A percentile compares a stretch with the other conserved stretches of the same genome.
phyloP scores from a whole-genome alignment of 345 rosid species.

The Gossypium bickii region DNA sequence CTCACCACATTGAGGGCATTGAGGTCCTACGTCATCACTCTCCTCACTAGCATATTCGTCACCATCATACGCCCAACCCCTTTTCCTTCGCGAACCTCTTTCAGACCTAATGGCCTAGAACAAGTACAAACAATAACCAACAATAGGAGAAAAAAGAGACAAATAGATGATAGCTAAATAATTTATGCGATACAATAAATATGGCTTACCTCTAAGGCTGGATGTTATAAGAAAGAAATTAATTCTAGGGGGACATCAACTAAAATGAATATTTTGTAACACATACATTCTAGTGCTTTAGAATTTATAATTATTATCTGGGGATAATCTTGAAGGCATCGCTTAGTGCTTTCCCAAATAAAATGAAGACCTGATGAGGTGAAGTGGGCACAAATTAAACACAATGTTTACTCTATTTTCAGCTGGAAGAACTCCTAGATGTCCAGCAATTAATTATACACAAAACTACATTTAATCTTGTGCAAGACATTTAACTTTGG shows the following conservation, averaged over 20 bases:
- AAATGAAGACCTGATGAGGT: neutral
- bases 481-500: neutral
- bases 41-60: constrained; percentile 25
- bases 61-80: constrained; percentile 32
- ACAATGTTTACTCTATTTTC: neutral
- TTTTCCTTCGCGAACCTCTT: constrained; percentile 42
- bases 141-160: neutral
- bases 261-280: neutral
- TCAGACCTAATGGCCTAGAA: constrained; percentile 59
- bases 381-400: neutral
- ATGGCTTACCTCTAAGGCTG: neutral
- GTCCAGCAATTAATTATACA: neutral
- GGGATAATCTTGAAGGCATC: neutral
- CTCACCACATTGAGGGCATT: constrained; percentile 88
- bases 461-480: neutral
- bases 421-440: neutral
- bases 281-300: neutral
- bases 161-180: constrained; percentile 10
- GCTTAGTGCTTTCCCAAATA: constrained; percentile 3
- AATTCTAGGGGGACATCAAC: neutral
- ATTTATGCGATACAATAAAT: neutral
- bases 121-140: constrained; percentile 3
- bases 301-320: neutral
- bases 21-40: constrained; percentile 34
- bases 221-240: neutral